phyloP scores from a whole-genome alignment of 2,329 filamentous ascomycete species.

The Hyphodiscus sp. region DNA sequence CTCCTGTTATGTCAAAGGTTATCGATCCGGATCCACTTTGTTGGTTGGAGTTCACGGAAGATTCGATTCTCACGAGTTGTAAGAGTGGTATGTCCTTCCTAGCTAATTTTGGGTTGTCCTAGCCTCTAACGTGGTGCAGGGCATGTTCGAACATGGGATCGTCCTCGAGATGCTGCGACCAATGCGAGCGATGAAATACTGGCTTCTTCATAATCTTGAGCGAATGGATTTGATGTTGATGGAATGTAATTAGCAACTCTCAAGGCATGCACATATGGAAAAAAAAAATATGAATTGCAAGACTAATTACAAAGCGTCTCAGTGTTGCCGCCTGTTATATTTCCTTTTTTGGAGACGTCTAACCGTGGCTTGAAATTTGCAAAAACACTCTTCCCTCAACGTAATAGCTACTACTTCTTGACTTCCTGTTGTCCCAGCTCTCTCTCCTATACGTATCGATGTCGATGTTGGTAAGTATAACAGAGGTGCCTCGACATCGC shows the following conservation, averaged over 20 bases:
- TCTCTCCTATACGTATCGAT: too few relatives aligned
- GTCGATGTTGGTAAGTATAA: too few relatives aligned
- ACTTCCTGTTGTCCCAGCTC: too few relatives aligned
- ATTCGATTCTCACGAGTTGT: slow-evolving; percentile 88
- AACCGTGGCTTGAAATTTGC: too few relatives aligned
- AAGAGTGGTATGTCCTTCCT: slow-evolving; percentile 66
- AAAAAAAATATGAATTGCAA: not conserved
- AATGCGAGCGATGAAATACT: slow-evolving; percentile 7
- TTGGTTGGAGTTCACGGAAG: slow-evolving; percentile 90
- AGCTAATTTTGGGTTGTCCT: not conserved
- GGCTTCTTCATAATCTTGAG: slow-evolving; percentile 1
- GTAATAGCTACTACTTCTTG: too few relatives aligned
- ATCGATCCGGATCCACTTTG: slow-evolving; percentile 81
- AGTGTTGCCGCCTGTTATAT: too few relatives aligned
- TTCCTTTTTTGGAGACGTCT: too few relatives aligned
- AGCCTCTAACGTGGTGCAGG: slow-evolving; percentile 8
- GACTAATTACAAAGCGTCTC: too few relatives aligned
- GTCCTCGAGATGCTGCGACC: slow-evolving; percentile 16
- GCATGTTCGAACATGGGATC: slow-evolving; percentile 24
- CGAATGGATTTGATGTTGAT: not conserved
- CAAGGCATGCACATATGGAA: not conserved
- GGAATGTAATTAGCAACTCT: slow-evolving; percentile 2
- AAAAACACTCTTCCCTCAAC: too few relatives aligned
- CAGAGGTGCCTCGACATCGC: too few relatives aligned
- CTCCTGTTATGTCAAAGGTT: slow-evolving; percentile 81